Evolutionary conservation across 129 eudicot species (phyloP), one percentile per base, ranked within the genome.

Genomic region (Centaurea solstitialis): DNA sequence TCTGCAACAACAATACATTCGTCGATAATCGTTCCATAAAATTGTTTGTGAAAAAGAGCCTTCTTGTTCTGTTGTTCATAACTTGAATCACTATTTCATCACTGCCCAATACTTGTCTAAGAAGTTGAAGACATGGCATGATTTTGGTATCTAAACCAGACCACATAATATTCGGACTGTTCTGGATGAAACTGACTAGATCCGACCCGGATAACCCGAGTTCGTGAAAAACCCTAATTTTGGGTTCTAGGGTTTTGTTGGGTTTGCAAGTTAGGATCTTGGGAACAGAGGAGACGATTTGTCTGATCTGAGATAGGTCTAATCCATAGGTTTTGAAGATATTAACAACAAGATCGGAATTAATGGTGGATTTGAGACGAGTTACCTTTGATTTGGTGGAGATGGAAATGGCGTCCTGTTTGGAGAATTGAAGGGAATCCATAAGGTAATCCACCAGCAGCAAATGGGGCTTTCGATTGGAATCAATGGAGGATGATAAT

Each of bases 161-260:
- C 7, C 66, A 9, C 6, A 88, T 75, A 12, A 83, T 6, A 9
- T 66, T 22, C 12, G 82, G 80, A 74, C 76, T 24, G 20, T 28
- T 45, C 23, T 57, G 40, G 0, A 88, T 12, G 12, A 88, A 35
- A 0, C 15, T 33, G 2, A 61, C 83, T 13, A 84, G 83, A 76
- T 87, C 87, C 75, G 87, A 80, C 24, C 83, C 83, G 75, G 87
- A 72, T 66, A 87, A 39, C 18, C 91, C 91, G 3, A 85, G 75
- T 12, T 85, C 85, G 13, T 79, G 83, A 28, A 88, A 81, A 72
- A 61, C 79, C 84, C 59, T 79, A 9, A 88, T 6, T 77, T 85
- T 88, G 77, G 89, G 91, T 37, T 68, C 38, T 67, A 88, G 82
- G 87, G 86, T 88, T 80, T 76, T 73, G 70, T 76, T 71, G 1